Percentiles rank a stretch among this genome's conserved stretches.
These are phyloP conservation scores for Diaporthe caulivora DNA, from an alignment of 2,329 filamentous ascomycete species.

Conservation along the genomic window DNA sequence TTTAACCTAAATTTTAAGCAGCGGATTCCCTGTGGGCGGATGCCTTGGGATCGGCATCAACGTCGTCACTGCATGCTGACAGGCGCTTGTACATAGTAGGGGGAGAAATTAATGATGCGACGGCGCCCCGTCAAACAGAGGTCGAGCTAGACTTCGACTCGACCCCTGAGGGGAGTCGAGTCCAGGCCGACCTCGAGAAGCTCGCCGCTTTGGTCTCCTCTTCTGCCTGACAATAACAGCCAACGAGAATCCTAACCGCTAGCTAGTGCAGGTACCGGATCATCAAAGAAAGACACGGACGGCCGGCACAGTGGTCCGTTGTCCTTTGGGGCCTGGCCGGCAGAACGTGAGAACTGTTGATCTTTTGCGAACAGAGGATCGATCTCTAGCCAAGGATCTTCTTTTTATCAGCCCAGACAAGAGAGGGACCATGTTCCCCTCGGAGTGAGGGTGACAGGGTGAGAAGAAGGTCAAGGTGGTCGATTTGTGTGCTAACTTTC, in stretches of 20 bases:
- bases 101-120: constrained; percentile 4
- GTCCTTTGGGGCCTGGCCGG: background rate
- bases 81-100: background rate
- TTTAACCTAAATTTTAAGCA: constrained; percentile 29
- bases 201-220: background rate
- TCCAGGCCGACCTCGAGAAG: background rate
- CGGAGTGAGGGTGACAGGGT: background rate
- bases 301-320: background rate
- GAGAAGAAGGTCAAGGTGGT: constrained; percentile 14
- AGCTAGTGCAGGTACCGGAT: constrained; percentile 17
- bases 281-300: background rate
- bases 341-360: background rate
- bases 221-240: background rate
- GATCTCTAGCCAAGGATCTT: background rate
- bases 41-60: constrained; percentile 11
- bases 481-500: constrained; percentile 9
- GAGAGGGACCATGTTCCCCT: background rate
- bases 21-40: background rate
- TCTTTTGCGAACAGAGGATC: background rate
- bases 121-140: background rate
- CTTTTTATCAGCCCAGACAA: background rate
- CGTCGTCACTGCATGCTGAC: constrained; percentile 16
- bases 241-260: background rate
- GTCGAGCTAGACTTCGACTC: background rate
- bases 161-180: constrained; percentile 13